These are phyloP conservation scores for Beauveria medogensis DNA, from an alignment of 2,329 filamentous ascomycete genomes.

Conservation along the genomic window DNA sequence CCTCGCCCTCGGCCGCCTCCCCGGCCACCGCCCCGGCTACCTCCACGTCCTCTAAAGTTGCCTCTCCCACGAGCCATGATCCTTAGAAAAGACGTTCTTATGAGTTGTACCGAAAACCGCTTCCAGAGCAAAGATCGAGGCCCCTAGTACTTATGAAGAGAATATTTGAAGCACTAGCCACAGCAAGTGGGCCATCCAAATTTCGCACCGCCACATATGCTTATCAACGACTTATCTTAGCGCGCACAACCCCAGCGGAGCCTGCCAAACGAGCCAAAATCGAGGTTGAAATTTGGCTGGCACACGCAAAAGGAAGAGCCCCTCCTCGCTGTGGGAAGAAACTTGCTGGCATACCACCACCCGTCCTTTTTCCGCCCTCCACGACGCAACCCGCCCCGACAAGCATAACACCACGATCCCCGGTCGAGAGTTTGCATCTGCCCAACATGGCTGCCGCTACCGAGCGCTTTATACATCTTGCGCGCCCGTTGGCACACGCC, in stretches of 20 bases:
- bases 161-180: conserved; percentile 23
- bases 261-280: conserved; percentile 36
- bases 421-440: conserved; percentile 18
- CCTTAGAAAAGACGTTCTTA: conserved; percentile 9
- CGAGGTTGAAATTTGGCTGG: conserved; percentile 26
- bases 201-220: conserved; percentile 21
- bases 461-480: conserved; percentile 88
- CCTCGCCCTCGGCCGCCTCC: conserved; percentile 23
- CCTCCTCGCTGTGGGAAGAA: conserved; percentile 12
- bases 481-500: conserved; percentile 81
- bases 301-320: conserved; percentile 13
- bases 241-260: conserved; percentile 42
- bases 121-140: conserved; percentile 23
- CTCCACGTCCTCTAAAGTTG: conserved; percentile 25
- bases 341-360: conserved; percentile 14
- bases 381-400: conserved; percentile 16
- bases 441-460: conserved; percentile 71
- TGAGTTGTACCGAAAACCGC: conserved; percentile 1
- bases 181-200: conserved; percentile 18
- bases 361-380: conserved; percentile 11
- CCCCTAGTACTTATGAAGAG: background rate
- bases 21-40: conserved; percentile 18
- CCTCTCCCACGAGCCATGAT: conserved; percentile 31
- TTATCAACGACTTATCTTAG: conserved; percentile 43
- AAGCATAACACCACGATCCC: background rate